Percentiles rank a stretch among this genome's conserved stretches.
Evolutionary conservation across 2,329 filamentous ascomycete species (phyloP).

Genomic region (Exophiala viscosa): DNA sequence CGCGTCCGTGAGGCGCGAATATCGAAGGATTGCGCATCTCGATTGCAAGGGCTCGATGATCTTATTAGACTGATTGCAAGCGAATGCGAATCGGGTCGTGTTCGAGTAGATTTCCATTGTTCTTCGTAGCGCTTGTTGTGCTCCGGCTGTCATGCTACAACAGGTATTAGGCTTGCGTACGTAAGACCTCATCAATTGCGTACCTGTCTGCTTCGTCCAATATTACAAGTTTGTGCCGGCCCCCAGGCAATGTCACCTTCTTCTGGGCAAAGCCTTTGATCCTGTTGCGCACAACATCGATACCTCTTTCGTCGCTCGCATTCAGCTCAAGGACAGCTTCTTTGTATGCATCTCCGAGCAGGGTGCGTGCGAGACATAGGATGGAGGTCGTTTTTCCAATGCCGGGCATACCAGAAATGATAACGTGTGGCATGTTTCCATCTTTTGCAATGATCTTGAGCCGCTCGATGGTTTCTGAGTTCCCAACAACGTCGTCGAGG

Average conservation of each 20-base stretch:
- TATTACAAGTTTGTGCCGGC: constrained; percentile 93
- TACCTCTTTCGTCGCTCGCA: constrained; percentile 92
- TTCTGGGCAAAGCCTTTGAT: constrained; percentile 99
- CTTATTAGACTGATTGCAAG: constrained; percentile 98
- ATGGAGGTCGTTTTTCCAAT: constrained; percentile 98
- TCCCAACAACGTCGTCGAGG: constrained; percentile 94
- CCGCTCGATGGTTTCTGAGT: constrained; percentile 94
- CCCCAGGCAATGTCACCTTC: constrained; percentile 88
- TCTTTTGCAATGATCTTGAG: constrained; percentile 98
- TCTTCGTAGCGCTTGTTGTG: constrained; percentile 87
- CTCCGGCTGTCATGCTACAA: constrained; percentile 84
- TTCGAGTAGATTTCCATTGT: constrained; percentile 99
- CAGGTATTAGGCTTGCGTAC: constrained; percentile 10
- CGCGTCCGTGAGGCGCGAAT: constrained; percentile 83
- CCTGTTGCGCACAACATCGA: constrained; percentile 92
- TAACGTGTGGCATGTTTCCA: constrained; percentile 98
- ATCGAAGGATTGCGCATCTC: constrained; percentile 90
- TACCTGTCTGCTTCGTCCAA: constrained; percentile 91
- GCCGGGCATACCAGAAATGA: constrained; percentile 98
- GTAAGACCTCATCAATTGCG: constrained; percentile 6
- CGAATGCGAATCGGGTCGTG: constrained; percentile 94
- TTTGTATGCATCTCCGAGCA: constrained; percentile 91
- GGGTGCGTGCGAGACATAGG: constrained; percentile 83
- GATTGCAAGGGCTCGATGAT: constrained; percentile 99
- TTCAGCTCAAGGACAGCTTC: constrained; percentile 96